A percentile compares a stretch with the other conserved stretches of the same genome.
phyloP scores from a whole-genome alignment of 192 early-diverging fungal genomes.

The Linnemannia schmuckeri region DNA sequence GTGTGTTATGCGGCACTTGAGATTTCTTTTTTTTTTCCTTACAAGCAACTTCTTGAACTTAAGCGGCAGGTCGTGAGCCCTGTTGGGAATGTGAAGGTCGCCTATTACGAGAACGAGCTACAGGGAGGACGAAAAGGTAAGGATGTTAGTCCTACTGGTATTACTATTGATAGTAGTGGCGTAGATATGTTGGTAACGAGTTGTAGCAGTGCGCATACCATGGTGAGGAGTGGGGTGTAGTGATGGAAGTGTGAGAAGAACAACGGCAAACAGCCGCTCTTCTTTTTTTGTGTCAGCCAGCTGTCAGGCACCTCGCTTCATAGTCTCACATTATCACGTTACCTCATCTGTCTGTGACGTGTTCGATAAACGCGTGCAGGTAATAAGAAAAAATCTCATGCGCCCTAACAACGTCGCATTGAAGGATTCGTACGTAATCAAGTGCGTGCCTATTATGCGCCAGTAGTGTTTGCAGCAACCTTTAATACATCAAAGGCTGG shows the following conservation, averaged over 20 bases:
- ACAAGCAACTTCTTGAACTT: constrained; percentile 96
- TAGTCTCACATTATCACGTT: not conserved
- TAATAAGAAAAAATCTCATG: not conserved
- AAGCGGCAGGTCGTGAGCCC: constrained; percentile 86
- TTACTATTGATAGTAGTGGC: too few species aligned
- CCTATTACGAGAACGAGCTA: constrained; percentile 91
- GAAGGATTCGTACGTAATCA: not conserved
- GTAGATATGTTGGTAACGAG: too few species aligned
- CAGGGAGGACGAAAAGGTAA: not conserved
- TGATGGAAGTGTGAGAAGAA: not conserved
- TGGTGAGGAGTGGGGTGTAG: not conserved
- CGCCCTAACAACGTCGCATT: not conserved
- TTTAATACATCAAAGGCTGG: too few species aligned
- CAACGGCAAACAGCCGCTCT: not conserved
- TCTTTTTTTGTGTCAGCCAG: not conserved
- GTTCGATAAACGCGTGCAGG: not conserved
- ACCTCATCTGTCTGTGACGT: not conserved
- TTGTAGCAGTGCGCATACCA: not conserved
- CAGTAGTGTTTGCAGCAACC: too few species aligned
- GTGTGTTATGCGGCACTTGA: not conserved
- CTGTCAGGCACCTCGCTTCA: not conserved
- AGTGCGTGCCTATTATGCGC: too few species aligned
- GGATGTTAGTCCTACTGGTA: not conserved
- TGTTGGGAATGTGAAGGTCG: constrained; percentile 96
- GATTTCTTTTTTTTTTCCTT: constrained; percentile 17